phyloP scores from a whole-genome alignment of 2,329 filamentous ascomycete species.

The Aspergillus sp. region DNA sequence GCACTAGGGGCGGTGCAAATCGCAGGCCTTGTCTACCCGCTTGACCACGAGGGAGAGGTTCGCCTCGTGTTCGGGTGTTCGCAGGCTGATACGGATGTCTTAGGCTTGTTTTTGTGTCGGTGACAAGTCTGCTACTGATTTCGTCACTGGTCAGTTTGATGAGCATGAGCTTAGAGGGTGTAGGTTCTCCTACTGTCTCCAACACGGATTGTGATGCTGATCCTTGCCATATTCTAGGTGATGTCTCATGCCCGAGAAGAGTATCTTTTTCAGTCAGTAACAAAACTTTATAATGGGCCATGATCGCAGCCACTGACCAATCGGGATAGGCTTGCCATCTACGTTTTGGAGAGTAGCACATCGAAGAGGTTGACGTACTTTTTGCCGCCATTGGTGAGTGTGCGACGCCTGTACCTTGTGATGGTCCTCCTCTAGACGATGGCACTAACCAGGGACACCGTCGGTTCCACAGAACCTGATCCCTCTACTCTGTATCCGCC shows the following conservation, averaged over 20 bases:
- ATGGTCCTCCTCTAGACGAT: neutral
- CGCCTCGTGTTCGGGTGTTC: constrained; percentile 21
- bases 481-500: constrained; percentile 60
- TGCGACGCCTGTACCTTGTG: neutral
- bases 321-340: constrained; percentile 44
- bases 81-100: constrained; percentile 22
- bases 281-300: neutral
- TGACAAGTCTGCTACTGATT: constrained; percentile 65
- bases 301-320: constrained; percentile 17
- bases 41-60: constrained; percentile 2
- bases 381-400: constrained; percentile 51
- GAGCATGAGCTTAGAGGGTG: constrained; percentile 62
- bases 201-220: neutral
- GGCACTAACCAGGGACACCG: constrained; percentile 16
- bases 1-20: constrained; percentile 6
- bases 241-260: constrained; percentile 66
- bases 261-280: constrained; percentile 61
- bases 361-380: constrained; percentile 53
- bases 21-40: neutral
- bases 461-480: constrained; percentile 58
- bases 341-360: constrained; percentile 52
- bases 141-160: constrained; percentile 63
- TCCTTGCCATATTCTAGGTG: constrained; percentile 47
- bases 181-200: constrained; percentile 27
- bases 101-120: constrained; percentile 62